phyloP scores from a whole-genome alignment of 371 early-diverging fungal species.

The Apophysomyces elegans region DNA sequence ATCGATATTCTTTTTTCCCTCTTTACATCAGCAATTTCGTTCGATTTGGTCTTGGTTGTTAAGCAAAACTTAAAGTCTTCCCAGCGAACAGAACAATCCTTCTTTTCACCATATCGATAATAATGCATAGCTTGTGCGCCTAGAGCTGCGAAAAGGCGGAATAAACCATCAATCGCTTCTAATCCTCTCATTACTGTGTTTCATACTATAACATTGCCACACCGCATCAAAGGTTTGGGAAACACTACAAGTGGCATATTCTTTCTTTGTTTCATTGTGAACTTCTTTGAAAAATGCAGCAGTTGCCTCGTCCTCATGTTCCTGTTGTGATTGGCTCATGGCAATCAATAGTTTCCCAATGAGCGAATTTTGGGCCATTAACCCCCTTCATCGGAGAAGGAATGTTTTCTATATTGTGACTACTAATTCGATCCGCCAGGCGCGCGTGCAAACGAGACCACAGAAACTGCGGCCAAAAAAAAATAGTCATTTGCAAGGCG shows the following conservation, averaged over 20 bases:
- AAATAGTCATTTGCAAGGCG: neutral
- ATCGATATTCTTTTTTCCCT: neutral
- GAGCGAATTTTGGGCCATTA: too few species aligned
- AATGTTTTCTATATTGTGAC: too few species aligned
- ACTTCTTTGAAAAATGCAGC: constrained; percentile 43
- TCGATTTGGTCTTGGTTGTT: constrained; percentile 43
- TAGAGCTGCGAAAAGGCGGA: constrained; percentile 27
- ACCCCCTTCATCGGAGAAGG: too few species aligned
- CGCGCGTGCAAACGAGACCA: too few species aligned
- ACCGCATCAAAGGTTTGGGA: constrained; percentile 45
- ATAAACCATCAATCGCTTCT: neutral
- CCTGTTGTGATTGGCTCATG: neutral
- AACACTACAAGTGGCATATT: constrained; percentile 41
- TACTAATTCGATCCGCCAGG: too few species aligned
- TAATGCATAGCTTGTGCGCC: constrained; percentile 49
- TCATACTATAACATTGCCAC: constrained; percentile 50
- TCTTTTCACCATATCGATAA: constrained; percentile 52
- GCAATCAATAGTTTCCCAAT: too few species aligned
- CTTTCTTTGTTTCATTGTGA: constrained; percentile 37
- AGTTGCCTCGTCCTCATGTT: constrained; percentile 33
- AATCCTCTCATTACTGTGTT: neutral
- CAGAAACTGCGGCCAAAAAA: too few species aligned
- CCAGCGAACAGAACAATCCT: constrained; percentile 44
- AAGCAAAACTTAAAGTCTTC: constrained; percentile 51
- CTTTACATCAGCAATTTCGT: constrained; percentile 45